Conservation (phyloP, 352 stramenopile genomes). For the Phytophthora ohioensis region DNA sequence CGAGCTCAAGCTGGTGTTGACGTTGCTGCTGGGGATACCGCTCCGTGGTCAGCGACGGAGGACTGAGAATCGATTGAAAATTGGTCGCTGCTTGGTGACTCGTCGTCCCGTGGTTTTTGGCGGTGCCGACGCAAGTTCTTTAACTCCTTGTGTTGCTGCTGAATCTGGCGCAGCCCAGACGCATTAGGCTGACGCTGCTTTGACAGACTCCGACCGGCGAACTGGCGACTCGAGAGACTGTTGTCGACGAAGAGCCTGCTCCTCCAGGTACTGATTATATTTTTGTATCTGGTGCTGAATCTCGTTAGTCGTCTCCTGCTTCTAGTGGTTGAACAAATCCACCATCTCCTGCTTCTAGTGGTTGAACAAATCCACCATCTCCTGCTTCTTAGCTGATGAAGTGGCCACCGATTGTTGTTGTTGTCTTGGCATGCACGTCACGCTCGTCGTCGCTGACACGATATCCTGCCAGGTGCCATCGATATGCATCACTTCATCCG, state of each 20-base stretch:
- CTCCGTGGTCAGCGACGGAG: constrained; percentile 40
- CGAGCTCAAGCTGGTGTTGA: constrained; percentile 42
- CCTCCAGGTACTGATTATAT: constrained; percentile 33
- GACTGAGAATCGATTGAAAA: constrained; percentile 30
- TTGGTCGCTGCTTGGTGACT: constrained; percentile 35
- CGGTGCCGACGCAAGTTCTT: constrained; percentile 31
- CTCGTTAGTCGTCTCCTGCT: constrained; percentile 44
- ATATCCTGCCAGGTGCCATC: constrained; percentile 88
- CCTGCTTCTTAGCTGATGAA: constrained; percentile 37
- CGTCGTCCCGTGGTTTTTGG: constrained; percentile 35
- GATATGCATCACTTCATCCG: constrained; percentile 67
- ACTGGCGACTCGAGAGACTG: constrained; percentile 25
- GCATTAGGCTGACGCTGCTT: constrained; percentile 17
- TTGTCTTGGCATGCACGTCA: constrained; percentile 8
- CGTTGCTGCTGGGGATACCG: constrained; percentile 47
- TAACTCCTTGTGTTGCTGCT: constrained; percentile 43
- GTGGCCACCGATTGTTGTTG: constrained; percentile 6
- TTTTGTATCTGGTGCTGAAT: constrained; percentile 28
- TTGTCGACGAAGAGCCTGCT: constrained; percentile 38
- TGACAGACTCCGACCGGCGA: constrained; percentile 11
- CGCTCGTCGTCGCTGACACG: constrained; percentile 14
- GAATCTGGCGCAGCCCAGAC: constrained; percentile 41
- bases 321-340: constrained; percentile 44
- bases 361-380: constrained; percentile 43
- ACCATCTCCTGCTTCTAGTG: constrained; percentile 46